A percentile compares a stretch with the other conserved stretches of the same genome.
These are phyloP conservation scores for Cocos nucifera DNA, from an alignment of 176 grass and related monocot species.

Conservation along the genomic window DNA sequence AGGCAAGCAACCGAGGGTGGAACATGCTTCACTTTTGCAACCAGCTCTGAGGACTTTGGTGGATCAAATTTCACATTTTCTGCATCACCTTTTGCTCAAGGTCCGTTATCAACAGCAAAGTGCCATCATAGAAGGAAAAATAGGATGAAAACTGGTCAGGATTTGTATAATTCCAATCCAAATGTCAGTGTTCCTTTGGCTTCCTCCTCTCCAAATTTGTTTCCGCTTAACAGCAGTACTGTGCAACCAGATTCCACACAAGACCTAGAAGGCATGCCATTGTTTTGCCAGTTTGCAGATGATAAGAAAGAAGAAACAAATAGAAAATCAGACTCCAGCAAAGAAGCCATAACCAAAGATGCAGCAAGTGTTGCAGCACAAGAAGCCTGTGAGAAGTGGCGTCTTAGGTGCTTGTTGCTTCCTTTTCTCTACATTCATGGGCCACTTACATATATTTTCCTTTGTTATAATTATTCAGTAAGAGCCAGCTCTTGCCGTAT, in stretches of 20 bases:
- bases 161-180: neutral
- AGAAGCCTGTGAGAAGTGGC: slow-evolving; percentile 81
- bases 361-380: slow-evolving; percentile 27
- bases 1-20: slow-evolving; percentile 16
- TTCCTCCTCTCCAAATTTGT: slow-evolving; percentile 20
- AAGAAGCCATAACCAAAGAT: slow-evolving; percentile 20
- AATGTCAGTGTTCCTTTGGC: neutral
- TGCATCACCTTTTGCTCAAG: slow-evolving; percentile 30
- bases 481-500: too few species aligned
- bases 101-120: slow-evolving; percentile 25
- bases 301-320: slow-evolving; percentile 27
- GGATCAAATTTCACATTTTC: slow-evolving; percentile 34
- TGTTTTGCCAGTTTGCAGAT: slow-evolving; percentile 27
- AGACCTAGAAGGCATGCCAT: slow-evolving; percentile 26
- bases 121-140: slow-evolving; percentile 62
- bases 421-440: too few species aligned
- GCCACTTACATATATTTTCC: too few species aligned
- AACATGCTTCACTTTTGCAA: slow-evolving; percentile 20
- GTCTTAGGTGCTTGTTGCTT: slow-evolving; percentile 46
- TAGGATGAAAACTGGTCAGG: slow-evolving; percentile 30
- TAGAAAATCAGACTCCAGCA: slow-evolving; percentile 16
- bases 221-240: slow-evolving; percentile 21
- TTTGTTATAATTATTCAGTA: too few species aligned
- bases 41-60: slow-evolving; percentile 16
- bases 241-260: slow-evolving; percentile 24